These are phyloP conservation scores for Fusarium bulbicola DNA, from an alignment of 2,329 filamentous ascomycete species.

Conservation along the genomic window DNA sequence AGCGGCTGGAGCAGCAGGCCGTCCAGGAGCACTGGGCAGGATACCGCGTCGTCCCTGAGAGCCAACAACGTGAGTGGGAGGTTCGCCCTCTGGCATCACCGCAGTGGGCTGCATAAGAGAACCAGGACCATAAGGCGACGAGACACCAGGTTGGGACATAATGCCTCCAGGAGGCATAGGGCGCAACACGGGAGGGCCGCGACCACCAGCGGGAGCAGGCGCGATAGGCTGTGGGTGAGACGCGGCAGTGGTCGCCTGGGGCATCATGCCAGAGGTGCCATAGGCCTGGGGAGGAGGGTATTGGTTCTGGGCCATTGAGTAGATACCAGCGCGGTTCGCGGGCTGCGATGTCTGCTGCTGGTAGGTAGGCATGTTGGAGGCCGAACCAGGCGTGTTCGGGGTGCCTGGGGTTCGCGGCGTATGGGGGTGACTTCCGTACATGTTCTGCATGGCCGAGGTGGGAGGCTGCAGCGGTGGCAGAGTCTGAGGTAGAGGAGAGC, in stretches of 20 bases:
- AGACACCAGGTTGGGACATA: slow-evolving; percentile 66
- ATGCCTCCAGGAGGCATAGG: slow-evolving; percentile 76
- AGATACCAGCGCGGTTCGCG: slow-evolving; percentile 58
- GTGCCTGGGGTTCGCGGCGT: slow-evolving; percentile 71
- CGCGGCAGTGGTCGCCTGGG: slow-evolving; percentile 71
- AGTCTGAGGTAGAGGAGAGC: slow-evolving; percentile 60
- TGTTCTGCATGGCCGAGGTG: slow-evolving; percentile 53
- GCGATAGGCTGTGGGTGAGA: slow-evolving; percentile 81
- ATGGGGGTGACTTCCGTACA: slow-evolving; percentile 68
- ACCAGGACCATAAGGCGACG: slow-evolving; percentile 68
- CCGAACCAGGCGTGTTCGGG: slow-evolving; percentile 67
- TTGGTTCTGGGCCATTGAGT: slow-evolving; percentile 66
- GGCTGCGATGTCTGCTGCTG: slow-evolving; percentile 62
- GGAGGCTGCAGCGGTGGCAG: slow-evolving; percentile 64
- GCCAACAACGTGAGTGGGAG: slow-evolving; percentile 90
- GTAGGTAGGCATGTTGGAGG: slow-evolving; percentile 62
- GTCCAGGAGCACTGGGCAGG: slow-evolving; percentile 86
- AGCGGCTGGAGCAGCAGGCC: slow-evolving; percentile 78
- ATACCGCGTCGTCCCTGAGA: slow-evolving; percentile 94
- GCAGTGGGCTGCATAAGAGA: slow-evolving; percentile 65
- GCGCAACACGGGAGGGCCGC: slow-evolving; percentile 68
- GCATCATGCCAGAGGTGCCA: slow-evolving; percentile 68
- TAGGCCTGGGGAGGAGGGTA: slow-evolving; percentile 65
- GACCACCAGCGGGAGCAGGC: slow-evolving; percentile 70
- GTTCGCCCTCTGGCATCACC: slow-evolving; percentile 66